Base-by-base conservation (phyloP, 2,329 filamentous ascomycete genomes). In the Colletotrichum melonis region DNA sequence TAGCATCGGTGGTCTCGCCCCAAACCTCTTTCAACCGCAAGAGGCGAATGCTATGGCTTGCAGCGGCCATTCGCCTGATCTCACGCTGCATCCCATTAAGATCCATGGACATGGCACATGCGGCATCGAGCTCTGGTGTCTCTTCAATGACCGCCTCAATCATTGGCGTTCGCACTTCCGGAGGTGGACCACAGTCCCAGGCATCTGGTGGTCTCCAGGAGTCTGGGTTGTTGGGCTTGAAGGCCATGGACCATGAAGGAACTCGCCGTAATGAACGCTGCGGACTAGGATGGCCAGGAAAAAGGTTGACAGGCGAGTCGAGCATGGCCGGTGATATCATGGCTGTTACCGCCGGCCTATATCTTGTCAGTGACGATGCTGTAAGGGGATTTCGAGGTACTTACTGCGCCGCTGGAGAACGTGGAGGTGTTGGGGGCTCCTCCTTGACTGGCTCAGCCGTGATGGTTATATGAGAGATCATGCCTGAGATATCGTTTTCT, bases 11-110 rank as follows among this genome's bases (percentile, higher is more conserved):
- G 14, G 84, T 81, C 26, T 79, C 80, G 11, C 84, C 82, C 83
- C 86, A 87, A 55, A 85, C 83, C 75, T 89, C 86, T 38, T 87
- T 89, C 49, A 93, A 82, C 4, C 89, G 86, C 42, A 86, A 83
- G 5, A 92, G 82, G 57, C 91, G 85, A 35, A 88, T 82, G 62
- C 86, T 85, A 0, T 86, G 82, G 32, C 85, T 86, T 6, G 89
- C 88, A 4, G 83, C 84, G 11, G 88, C 86, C 88, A 92, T 91
- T 63, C 86, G 84, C 42, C 84, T 82, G 60, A 90, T 86, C 75
- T 90, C 88, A 9, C 86, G 84, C 78, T 90, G 87, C 70, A 91
- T 82, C 9, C 78, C 79, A 6, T 77, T 75, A 35, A 85, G 73
- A 26, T 75, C 75, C 58, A 73, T 65, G 24, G 72, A 74, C 68